A percentile compares a stretch with the other conserved stretches of the same genome.
Evolutionary conservation across 257 asterid genomes (phyloP).

Genomic region (Solanum microdontum): DNA sequence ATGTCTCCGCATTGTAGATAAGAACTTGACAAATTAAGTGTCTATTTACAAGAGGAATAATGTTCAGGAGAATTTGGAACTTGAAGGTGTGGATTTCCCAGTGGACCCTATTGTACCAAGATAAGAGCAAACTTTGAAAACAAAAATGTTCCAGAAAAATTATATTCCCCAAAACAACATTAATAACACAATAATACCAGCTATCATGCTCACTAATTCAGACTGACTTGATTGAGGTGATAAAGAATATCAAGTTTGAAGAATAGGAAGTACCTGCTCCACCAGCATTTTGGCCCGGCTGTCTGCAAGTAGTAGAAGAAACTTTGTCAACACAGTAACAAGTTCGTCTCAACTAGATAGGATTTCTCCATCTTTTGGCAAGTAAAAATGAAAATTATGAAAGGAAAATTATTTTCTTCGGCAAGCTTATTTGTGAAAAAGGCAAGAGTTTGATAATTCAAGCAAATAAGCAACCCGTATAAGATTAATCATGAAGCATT

Average conservation of each 20-base stretch:
- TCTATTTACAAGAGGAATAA: background rate
- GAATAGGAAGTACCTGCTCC: background rate
- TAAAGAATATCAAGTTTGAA: background rate
- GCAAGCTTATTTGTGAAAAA: background rate
- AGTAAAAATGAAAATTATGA: background rate
- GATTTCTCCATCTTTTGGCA: background rate
- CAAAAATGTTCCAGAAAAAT: background rate
- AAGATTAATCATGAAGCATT: background rate
- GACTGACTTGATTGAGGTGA: background rate
- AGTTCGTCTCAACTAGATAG: background rate
- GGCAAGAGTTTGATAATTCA: background rate
- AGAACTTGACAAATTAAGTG: background rate
- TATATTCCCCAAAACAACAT: background rate
- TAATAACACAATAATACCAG: too few species aligned
- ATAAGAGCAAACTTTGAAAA: background rate
- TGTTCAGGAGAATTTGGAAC: background rate
- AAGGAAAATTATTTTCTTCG: background rate
- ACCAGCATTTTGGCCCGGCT: conserved; percentile 21
- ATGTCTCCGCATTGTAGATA: background rate
- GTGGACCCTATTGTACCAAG: background rate
- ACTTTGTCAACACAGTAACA: background rate
- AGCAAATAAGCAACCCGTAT: background rate
- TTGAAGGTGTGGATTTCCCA: background rate
- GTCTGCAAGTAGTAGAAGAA: conserved; percentile 17
- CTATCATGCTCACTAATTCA: background rate